Conservation (phyloP, 345 rosid species). For the Iberis pinnata region DNA sequence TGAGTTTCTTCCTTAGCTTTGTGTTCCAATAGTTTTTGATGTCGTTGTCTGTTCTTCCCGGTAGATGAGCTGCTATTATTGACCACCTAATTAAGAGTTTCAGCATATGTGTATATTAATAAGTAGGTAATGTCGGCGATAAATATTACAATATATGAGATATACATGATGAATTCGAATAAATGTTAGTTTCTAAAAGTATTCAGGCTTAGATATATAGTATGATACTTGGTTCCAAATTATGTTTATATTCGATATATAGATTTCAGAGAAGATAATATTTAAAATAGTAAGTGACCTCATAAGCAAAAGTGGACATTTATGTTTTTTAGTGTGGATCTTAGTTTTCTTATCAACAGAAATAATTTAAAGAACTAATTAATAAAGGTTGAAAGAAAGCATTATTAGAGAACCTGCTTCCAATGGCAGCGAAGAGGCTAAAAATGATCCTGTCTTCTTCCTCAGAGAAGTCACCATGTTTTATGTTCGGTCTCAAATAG, state of each 20-base stretch:
- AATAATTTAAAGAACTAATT: not conserved
- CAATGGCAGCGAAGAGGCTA: slow-evolving; percentile 70
- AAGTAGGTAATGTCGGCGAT: slow-evolving; percentile 15
- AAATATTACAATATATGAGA: slow-evolving; percentile 10
- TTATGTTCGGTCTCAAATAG: slow-evolving; percentile 88
- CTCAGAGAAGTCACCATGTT: slow-evolving; percentile 87
- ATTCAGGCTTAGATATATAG: no score
- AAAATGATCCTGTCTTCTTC: slow-evolving; percentile 77
- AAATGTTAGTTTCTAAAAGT: no score
- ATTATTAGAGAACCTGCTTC: slow-evolving; percentile 63
- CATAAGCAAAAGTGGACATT: slow-evolving; percentile 10
- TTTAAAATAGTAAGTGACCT: no score
- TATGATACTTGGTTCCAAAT: not conserved
- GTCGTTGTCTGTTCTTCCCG: slow-evolving; percentile 92
- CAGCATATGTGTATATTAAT: not conserved
- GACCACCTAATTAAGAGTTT: slow-evolving; percentile 81
- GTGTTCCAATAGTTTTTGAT: slow-evolving; percentile 96
- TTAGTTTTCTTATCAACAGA: not conserved
- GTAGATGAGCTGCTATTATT: slow-evolving; percentile 92
- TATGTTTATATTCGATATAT: not conserved
- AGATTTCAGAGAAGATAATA: not conserved
- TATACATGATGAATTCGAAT: no score
- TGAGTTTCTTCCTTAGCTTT: slow-evolving; percentile 83
- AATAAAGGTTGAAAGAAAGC: no score
- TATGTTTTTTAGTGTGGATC: not conserved